Evolutionary conservation across 116 monocot genomes (phyloP), one percentile per base, ranked within the genome.

Genomic region (Dioscorea cayenensis): DNA sequence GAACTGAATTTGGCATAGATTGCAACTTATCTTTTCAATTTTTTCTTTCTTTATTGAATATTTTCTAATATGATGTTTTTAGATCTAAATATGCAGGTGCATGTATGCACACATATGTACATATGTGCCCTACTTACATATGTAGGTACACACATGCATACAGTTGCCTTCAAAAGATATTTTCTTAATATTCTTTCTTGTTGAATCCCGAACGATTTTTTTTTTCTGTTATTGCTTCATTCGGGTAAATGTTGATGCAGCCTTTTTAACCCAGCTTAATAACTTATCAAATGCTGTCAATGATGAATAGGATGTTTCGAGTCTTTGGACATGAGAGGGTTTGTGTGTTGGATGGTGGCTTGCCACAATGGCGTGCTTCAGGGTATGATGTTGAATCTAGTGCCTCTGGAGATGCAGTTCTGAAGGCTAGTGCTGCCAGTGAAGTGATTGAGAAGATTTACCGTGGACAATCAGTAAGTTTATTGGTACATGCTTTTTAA

Each of bases 301-400:
- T 55, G 55, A 16, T 55, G 55, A 43, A 7, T 64, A 97, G 97
- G 97, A 97, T 97, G 97, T 97, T 97, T 63, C 78, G 86, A 55
- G 97, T 75, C 7, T 93, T 97, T 83, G 97, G 96, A 66, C 97
- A 97, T 74, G 81, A 90, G 35, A 97, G 83, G 75, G 78, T 93
- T 50, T 97, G 97, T 93, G 97, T 97, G 28, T 75, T 97, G 73
- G 88, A 97, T 86, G 97, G 97, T 52, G 97, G 97, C 18, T 85
- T 97, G 73, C 90, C 97, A 60, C 83, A 78, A 19, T 97, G 97
- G 97, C 88, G 88, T 64, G 87, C 90, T 77, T 84, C 83, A 52
- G 84, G 85, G 50, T 97, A 79, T 88, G 97, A 93, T 83, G 96
- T 96, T 66, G 90, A 97, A 82, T 93, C 97, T 51, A 90, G 93